These are phyloP conservation scores for Yamadazyma sp. DNA, from an alignment of 1,139 yeast genomes.

Conservation along the genomic window DNA sequence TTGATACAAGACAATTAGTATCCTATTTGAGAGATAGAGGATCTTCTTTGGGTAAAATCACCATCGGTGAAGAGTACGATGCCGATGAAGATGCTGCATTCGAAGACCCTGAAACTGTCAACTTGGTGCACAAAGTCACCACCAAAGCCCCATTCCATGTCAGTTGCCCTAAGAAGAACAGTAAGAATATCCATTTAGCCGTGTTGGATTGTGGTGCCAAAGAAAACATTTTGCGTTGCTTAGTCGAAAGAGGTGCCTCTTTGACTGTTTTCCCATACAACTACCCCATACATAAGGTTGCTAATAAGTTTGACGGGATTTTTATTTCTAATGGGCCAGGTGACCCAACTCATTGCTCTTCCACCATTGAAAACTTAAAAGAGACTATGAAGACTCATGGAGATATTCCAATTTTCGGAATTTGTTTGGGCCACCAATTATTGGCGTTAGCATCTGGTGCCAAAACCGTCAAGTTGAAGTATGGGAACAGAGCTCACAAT, in stretches of 20 bases:
- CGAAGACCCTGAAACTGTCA: constrained; percentile 87
- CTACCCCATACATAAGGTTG: constrained; percentile 88
- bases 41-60: constrained; percentile 85
- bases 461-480: constrained; percentile 85
- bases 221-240: constrained; percentile 91
- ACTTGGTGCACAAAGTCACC: constrained; percentile 89
- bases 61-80: constrained; percentile 87
- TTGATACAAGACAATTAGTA: constrained; percentile 93
- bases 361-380: constrained; percentile 74
- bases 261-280: constrained; percentile 95
- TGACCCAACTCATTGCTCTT: constrained; percentile 90
- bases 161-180: constrained; percentile 59
- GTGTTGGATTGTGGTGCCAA: constrained; percentile 97
- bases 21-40: constrained; percentile 93
- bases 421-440: constrained; percentile 95
- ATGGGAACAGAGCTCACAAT: constrained; percentile 98
- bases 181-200: constrained; percentile 74
- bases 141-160: constrained; percentile 95
- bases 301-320: constrained; percentile 89
- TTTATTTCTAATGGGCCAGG: constrained; percentile 98
- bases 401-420: constrained; percentile 91
- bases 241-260: constrained; percentile 93
- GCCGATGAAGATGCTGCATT: constrained; percentile 91
- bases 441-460: constrained; percentile 95
- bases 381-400: constrained; percentile 62